Conservation (phyloP, 176 grass and related monocot species). For the Elaeis guineensis region DNA sequence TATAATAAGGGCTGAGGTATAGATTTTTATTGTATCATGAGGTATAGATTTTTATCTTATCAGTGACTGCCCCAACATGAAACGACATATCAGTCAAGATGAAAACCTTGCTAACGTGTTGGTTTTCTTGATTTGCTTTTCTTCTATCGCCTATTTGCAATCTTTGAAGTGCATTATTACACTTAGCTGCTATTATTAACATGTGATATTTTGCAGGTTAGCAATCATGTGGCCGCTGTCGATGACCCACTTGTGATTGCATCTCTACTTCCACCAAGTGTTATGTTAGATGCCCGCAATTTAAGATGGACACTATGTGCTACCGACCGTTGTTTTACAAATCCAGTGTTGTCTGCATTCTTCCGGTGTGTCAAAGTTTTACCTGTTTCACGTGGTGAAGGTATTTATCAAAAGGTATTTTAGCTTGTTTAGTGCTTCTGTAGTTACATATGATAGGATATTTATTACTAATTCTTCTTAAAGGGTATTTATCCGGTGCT, state of each 20-base stretch:
- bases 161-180: background rate
- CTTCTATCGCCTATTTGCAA: background rate
- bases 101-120: too few relatives aligned
- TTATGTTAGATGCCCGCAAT: slow-evolving; percentile 65
- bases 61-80: too few relatives aligned
- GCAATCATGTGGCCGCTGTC: slow-evolving; percentile 92
- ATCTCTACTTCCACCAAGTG: slow-evolving; percentile 66
- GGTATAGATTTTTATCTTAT: too few relatives aligned
- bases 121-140: background rate
- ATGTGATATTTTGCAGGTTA: slow-evolving; percentile 49
- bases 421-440: too few relatives aligned
- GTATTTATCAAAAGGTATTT: slow-evolving; percentile 87
- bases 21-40: too few relatives aligned
- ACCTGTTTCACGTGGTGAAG: slow-evolving; percentile 83
- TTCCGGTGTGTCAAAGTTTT: slow-evolving; percentile 84
- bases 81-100: too few relatives aligned
- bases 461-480: too few relatives aligned
- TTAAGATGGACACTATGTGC: slow-evolving; percentile 97
- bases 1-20: too few relatives aligned
- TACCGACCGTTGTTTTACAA: slow-evolving; percentile 85
- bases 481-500: too few relatives aligned
- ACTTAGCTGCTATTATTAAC: background rate
- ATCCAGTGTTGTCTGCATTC: slow-evolving; percentile 71
- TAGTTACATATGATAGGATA: too few relatives aligned
- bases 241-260: slow-evolving; percentile 92